phyloP scores from a whole-genome alignment of 805 yeast genomes.

The Pichia cabralensis region DNA sequence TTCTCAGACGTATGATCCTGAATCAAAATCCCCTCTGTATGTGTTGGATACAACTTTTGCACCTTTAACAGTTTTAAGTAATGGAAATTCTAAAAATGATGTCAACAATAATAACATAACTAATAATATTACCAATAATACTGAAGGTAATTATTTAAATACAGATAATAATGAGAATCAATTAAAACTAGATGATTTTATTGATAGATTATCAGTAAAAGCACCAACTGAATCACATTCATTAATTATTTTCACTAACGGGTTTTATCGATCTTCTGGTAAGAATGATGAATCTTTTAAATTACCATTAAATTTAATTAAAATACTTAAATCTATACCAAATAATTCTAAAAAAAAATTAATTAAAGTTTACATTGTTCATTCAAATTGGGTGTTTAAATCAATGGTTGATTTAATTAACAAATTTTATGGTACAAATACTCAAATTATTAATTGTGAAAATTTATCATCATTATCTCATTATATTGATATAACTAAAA shows the following conservation, averaged over 20 bases:
- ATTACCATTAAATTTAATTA: conserved; percentile 27
- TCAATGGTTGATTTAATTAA: conserved; percentile 64
- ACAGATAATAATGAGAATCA: conserved; percentile 16
- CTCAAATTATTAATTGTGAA: conserved; percentile 26
- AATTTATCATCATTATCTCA: conserved; percentile 30
- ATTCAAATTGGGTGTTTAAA: conserved; percentile 83
- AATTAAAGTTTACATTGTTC: conserved; percentile 64
- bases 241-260: conserved; percentile 72
- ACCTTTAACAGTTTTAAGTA: conserved; percentile 42
- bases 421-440: conserved; percentile 34
- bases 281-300: conserved; percentile 9
- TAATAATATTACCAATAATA: no score
- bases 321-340: conserved; percentile 46
- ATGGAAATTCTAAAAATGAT: conserved; percentile 12
- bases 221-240: conserved; percentile 60
- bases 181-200: conserved; percentile 35
- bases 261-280: conserved; percentile 37
- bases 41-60: conserved; percentile 77
- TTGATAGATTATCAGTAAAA: conserved; percentile 42
- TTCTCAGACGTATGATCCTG: conserved; percentile 56
- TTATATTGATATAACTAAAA: conserved; percentile 60
- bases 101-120: no score
- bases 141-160: no score
- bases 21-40: conserved; percentile 58
- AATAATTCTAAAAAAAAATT: conserved; percentile 43